Conservation (phyloP, 2,329 filamentous ascomycete species). For the Chaetomiaceae sp. region DNA sequence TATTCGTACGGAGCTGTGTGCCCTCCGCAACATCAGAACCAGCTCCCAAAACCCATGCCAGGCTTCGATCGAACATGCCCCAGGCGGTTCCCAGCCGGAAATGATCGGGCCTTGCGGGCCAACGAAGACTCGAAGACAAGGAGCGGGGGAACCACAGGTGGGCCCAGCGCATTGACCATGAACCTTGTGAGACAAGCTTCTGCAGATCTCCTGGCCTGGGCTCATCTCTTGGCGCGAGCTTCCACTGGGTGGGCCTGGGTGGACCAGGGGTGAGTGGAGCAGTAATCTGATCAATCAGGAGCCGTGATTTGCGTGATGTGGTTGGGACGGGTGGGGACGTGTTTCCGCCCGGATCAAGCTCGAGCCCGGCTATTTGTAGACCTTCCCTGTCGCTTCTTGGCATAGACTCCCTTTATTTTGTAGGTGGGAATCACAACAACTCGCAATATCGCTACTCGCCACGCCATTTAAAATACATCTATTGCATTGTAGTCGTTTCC, state of each 20-base stretch:
- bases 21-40: too few species aligned
- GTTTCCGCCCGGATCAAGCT: background rate
- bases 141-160: background rate
- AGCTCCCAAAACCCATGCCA: too few species aligned
- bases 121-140: background rate
- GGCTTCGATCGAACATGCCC: too few species aligned
- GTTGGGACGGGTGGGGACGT: too few species aligned
- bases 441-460: too few species aligned
- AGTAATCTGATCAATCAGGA: background rate
- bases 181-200: slow-evolving; percentile 17
- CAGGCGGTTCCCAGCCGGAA: background rate
- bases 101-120: background rate
- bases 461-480: too few species aligned
- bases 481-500: too few species aligned
- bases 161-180: background rate
- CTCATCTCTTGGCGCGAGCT: slow-evolving; percentile 1
- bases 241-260: background rate
- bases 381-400: background rate
- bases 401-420: too few species aligned
- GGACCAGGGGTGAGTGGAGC: background rate
- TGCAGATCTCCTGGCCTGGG: slow-evolving; percentile 13
- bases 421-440: too few species aligned
- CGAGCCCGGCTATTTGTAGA: background rate
- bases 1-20: too few species aligned
- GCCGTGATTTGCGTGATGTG: background rate